Conservation (phyloP, 1,139 yeast genomes). For the Hyphopichia buzzinii region DNA sequence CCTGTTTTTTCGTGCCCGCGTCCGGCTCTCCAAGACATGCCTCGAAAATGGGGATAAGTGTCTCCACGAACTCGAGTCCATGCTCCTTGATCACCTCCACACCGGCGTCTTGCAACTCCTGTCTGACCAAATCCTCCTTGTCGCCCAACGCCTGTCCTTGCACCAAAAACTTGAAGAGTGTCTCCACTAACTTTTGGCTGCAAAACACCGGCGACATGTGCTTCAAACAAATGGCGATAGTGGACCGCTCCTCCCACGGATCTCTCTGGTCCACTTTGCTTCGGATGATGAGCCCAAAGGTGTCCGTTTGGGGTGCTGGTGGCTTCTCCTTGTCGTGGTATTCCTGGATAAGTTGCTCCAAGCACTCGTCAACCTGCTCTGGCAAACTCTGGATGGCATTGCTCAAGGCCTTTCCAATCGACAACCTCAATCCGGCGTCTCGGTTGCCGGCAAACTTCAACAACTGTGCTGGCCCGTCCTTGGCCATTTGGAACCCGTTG, state of each 20-base stretch:
- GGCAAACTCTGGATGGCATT: constrained; percentile 35
- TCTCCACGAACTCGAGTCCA: constrained; percentile 65
- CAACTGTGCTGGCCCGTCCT: constrained; percentile 44
- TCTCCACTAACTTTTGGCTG: constrained; percentile 36
- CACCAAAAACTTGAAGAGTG: constrained; percentile 58
- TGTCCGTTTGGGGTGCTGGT: constrained; percentile 73
- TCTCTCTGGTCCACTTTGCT: constrained; percentile 62
- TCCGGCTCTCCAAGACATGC: constrained; percentile 47
- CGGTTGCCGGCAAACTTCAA: constrained; percentile 48
- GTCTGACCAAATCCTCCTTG: constrained; percentile 67
- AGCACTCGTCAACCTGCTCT: constrained; percentile 29
- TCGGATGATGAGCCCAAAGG: constrained; percentile 73
- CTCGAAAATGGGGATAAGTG: constrained; percentile 77
- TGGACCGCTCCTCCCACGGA: constrained; percentile 81
- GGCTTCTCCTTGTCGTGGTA: constrained; percentile 67
- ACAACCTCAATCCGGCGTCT: constrained; percentile 65
- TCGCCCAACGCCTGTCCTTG: constrained; percentile 70
- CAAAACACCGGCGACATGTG: constrained; percentile 53
- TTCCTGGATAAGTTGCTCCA: constrained; percentile 48
- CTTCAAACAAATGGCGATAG: constrained; percentile 68
- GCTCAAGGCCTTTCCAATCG: constrained; percentile 64
- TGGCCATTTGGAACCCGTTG: constrained; percentile 50
- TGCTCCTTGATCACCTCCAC: constrained; percentile 61
- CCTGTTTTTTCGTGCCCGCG: constrained; percentile 49
- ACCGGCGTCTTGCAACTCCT: constrained; percentile 89